Percentiles rank a stretch among this genome's conserved stretches.
phyloP scores from a whole-genome alignment of 2,329 filamentous ascomycete species.

The Cladosporium phlei region DNA sequence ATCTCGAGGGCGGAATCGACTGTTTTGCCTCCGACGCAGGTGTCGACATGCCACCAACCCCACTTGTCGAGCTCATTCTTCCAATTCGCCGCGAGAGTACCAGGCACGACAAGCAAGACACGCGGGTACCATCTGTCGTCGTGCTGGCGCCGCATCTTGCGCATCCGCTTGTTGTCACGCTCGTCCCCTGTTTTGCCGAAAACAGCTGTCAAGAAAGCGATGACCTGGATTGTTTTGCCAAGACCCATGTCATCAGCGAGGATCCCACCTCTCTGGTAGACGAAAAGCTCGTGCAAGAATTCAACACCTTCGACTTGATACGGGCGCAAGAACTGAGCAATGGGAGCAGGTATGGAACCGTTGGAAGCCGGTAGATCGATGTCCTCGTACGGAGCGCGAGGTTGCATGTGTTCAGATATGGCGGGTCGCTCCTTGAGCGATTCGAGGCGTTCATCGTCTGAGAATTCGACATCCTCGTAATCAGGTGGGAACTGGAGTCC shows the following conservation, averaged over 20 bases:
- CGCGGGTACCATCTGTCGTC: slow-evolving; percentile 70
- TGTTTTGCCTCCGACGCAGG: slow-evolving; percentile 67
- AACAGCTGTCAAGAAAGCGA: slow-evolving; percentile 81
- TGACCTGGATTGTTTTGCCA: slow-evolving; percentile 95
- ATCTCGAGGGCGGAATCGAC: slow-evolving; percentile 46
- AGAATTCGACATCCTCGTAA: slow-evolving; percentile 71
- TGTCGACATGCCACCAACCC: slow-evolving; percentile 92
- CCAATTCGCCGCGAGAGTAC: slow-evolving; percentile 87
- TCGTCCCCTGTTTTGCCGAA: slow-evolving; percentile 94
- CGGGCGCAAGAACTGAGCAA: slow-evolving; percentile 85
- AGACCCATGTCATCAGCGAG: slow-evolving; percentile 96
- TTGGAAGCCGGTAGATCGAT: slow-evolving; percentile 69
- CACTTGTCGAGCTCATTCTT: slow-evolving; percentile 77
- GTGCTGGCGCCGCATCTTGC: slow-evolving; percentile 66
- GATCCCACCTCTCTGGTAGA: slow-evolving; percentile 85
- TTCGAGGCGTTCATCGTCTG: slow-evolving; percentile 61
- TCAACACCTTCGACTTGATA: slow-evolving; percentile 83
- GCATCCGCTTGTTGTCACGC: slow-evolving; percentile 78
- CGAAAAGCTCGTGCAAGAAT: slow-evolving; percentile 83
- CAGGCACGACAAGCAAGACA: slow-evolving; percentile 81
- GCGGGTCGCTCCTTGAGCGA: slow-evolving; percentile 64
- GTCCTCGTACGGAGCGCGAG: slow-evolving; percentile 62
- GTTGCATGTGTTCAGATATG: slow-evolving; percentile 62
- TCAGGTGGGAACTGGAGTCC: slow-evolving; percentile 73
- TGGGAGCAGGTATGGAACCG: slow-evolving; percentile 78